These are phyloP conservation scores for Suhomyces sp. DNA, from an alignment of 805 yeast genomes.

Conservation along the genomic window DNA sequence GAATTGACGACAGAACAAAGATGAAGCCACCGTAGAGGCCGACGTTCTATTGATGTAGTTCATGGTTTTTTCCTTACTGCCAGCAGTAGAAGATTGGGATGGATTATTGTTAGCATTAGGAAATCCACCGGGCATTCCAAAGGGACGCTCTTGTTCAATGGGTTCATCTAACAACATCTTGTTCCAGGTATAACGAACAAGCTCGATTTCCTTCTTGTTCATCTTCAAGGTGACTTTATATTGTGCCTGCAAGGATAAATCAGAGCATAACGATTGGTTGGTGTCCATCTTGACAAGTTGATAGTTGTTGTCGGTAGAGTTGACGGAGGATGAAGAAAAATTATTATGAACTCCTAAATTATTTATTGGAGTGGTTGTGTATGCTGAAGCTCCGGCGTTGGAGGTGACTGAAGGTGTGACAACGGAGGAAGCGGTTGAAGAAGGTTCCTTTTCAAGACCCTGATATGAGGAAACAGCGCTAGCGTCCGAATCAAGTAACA, in stretches of 20 bases:
- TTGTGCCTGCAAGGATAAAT: conserved; percentile 13
- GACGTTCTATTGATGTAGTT: conserved; percentile 14
- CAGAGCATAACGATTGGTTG: conserved; percentile 13
- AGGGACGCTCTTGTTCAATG: conserved; percentile 12
- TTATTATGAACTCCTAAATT: not conserved
- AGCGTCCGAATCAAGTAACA: too few relatives aligned
- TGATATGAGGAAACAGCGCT: too few relatives aligned
- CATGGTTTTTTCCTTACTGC: conserved; percentile 11
- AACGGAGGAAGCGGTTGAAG: not conserved
- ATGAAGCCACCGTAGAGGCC: conserved; percentile 31
- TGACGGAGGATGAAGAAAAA: conserved; percentile 6
- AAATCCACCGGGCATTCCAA: conserved; percentile 42
- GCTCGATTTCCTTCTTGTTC: conserved; percentile 40
- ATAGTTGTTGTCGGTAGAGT: conserved; percentile 12
- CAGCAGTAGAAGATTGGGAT: conserved; percentile 4
- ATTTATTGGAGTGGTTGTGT: not conserved
- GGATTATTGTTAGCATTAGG: conserved; percentile 1
- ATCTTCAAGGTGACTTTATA: conserved; percentile 20
- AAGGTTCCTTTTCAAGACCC: too few relatives aligned
- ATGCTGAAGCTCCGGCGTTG: not conserved
- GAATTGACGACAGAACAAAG: conserved; percentile 73
- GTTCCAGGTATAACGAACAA: conserved; percentile 49
- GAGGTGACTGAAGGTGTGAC: not conserved
- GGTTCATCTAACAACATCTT: conserved; percentile 38
- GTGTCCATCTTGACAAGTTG: conserved; percentile 18